A percentile compares a stretch with the other conserved stretches of the same genome.
These are phyloP conservation scores for Picocystis sp. DNA, from an alignment of 163 green algal species.

Conservation along the genomic window DNA sequence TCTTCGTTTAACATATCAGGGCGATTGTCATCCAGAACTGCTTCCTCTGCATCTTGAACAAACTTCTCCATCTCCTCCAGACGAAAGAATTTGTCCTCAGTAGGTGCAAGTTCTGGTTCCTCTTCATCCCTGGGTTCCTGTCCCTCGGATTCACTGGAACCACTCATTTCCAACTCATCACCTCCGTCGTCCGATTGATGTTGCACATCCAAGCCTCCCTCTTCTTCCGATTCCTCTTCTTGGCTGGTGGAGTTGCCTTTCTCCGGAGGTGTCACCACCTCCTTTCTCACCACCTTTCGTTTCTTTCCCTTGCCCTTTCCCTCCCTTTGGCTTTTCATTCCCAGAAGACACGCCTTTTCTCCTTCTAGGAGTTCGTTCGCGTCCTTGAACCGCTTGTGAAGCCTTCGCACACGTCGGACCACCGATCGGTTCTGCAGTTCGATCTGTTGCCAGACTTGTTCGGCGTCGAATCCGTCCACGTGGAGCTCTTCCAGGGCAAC, in stretches of 20 bases:
- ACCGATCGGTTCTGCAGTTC: conserved; percentile 25
- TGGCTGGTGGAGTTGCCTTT: too few relatives aligned
- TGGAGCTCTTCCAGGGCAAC: conserved; percentile 37
- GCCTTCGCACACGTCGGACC: conserved; percentile 20
- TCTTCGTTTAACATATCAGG: conserved; percentile 7
- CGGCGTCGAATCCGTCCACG: conserved; percentile 54
- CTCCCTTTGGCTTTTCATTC: too few relatives aligned
- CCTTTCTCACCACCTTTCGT: neutral
- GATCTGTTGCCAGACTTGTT: conserved; percentile 70
- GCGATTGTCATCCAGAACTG: conserved; percentile 5
- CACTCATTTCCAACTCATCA: conserved; percentile 1
- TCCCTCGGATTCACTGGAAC: neutral
- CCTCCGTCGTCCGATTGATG: conserved; percentile 1
- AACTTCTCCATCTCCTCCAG: conserved; percentile 65
- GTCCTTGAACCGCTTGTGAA: conserved; percentile 3
- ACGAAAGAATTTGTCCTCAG: conserved; percentile 38
- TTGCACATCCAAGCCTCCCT: neutral
- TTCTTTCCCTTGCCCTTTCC: neutral
- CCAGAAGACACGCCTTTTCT: neutral
- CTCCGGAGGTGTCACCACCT: too few relatives aligned
- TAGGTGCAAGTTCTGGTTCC: conserved; percentile 11
- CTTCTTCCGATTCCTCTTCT: conserved; percentile 24
- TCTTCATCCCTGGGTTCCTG: conserved; percentile 11
- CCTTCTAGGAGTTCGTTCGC: neutral
- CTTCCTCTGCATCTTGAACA: conserved; percentile 57